phyloP scores from a whole-genome alignment of 2,329 filamentous ascomycete genomes.

The Diaporthe amygdali region DNA sequence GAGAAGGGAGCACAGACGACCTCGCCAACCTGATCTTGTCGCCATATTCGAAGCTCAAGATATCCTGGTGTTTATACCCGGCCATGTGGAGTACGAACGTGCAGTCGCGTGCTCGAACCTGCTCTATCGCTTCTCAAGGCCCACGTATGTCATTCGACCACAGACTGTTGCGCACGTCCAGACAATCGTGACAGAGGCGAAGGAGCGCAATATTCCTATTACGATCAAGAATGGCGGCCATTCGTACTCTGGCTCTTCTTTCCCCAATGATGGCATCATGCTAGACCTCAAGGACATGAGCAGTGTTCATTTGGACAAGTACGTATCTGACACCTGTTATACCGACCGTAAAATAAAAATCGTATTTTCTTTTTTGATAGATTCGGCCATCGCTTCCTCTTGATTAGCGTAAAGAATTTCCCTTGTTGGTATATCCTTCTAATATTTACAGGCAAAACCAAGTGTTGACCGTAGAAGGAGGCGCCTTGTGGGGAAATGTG shows the following conservation, averaged over 20 bases:
- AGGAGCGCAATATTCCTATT: constrained; percentile 15
- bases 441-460: background rate
- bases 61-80: constrained; percentile 20
- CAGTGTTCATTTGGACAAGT: constrained; percentile 30
- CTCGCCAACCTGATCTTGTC: background rate
- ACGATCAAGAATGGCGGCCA: constrained; percentile 39
- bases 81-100: constrained; percentile 29
- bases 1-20: background rate
- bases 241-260: constrained; percentile 37
- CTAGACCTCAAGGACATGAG: constrained; percentile 39
- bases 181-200: constrained; percentile 27
- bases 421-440: background rate
- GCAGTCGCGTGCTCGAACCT: constrained; percentile 34
- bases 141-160: constrained; percentile 32
- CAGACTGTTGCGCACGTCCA: constrained; percentile 25
- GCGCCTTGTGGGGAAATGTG: constrained; percentile 37
- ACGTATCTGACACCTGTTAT: background rate
- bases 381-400: too few relatives aligned
- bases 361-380: too few relatives aligned
- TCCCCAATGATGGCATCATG: constrained; percentile 33
- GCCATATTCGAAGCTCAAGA: background rate
- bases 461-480: constrained; percentile 33
- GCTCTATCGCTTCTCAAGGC: constrained; percentile 33
- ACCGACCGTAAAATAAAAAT: too few relatives aligned
- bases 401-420: too few relatives aligned